Evolutionary conservation across 176 grass and related monocot species (phyloP), one percentile per base, ranked within the genome.

Genomic region (Lolium multiflorum): DNA sequence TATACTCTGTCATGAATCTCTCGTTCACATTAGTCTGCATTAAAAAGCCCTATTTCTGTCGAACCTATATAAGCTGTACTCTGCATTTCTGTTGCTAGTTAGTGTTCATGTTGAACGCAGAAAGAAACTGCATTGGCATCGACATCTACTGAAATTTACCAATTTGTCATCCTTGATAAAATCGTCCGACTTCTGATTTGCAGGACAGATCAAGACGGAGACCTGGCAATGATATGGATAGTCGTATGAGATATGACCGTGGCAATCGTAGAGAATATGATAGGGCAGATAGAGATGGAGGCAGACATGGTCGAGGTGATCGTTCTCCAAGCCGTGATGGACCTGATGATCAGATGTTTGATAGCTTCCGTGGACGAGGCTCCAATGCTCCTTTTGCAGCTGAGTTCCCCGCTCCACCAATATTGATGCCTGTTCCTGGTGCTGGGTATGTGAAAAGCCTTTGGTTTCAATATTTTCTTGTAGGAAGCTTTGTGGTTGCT

Each of bases 371-470:
- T 78, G 94, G 89, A 56, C 89, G 80, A 85, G 89, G 87, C 9
- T 72, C 93, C 56, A 95, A 83, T 88, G 87, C 82, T 89, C 91
- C 93, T 90, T 97, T 94, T 80, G 76, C 90, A 11, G 79, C 97
- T n/a, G 97, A 99, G 66, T 91, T 99, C 22, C 89, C 97, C 1
- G 80, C 94, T 83, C 97, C 97, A 1, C 94, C 94, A 39, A 89
- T 99, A 84, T 84, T 99, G 73, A 93, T 99, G 94, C 97, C 97
- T 87, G 91, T 99, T 25, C 94, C 97, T 47, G 97, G 97, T 85
- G 94, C 97, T 76, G 97, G 97, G 97, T 99, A 88, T 37, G 93
- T 80, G 55, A 81, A 71, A 86, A 67, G 67, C 25, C 44, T 64
- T 74, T 5, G 50, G 20, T 72, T 56, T 88, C 41, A 87, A 17